Conservation (phyloP, 768 basidiomycete species). For the Postia placenta region DNA sequence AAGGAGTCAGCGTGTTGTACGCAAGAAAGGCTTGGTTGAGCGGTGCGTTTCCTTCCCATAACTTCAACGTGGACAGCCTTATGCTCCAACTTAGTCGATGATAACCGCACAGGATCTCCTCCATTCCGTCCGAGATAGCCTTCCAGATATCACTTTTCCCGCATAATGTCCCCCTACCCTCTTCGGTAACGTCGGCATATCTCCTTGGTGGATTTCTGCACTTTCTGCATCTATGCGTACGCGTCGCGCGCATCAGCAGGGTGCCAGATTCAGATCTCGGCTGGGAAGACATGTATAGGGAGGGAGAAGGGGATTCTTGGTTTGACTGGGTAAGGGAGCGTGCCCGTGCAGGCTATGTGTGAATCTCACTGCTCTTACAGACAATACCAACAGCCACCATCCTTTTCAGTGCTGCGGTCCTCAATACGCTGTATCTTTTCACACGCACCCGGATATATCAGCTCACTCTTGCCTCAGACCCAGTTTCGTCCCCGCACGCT, state of each 20-base stretch:
- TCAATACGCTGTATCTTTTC: constrained; percentile 64
- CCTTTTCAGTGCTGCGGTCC: constrained; percentile 45
- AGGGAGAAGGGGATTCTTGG: constrained; percentile 59
- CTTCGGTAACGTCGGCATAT: constrained; percentile 58
- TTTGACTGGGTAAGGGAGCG: constrained; percentile 64
- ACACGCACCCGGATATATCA: constrained; percentile 65
- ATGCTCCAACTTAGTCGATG: background rate
- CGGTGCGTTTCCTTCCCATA: constrained; percentile 33
- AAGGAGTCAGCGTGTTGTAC: constrained; percentile 38
- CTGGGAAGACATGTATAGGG: constrained; percentile 76
- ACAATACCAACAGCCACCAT: constrained; percentile 58
- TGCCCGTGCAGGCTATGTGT: constrained; percentile 2
- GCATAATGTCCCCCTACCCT: constrained; percentile 70
- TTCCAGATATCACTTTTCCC: constrained; percentile 82
- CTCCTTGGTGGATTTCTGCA: constrained; percentile 63
- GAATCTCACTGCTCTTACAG: constrained; percentile 28
- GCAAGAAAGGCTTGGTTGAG: constrained; percentile 60
- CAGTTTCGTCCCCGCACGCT: constrained; percentile 64
- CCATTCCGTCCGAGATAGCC: constrained; percentile 63
- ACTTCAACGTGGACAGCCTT: background rate
- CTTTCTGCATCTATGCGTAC: constrained; percentile 58
- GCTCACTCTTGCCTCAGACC: constrained; percentile 56
- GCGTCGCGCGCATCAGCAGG: constrained; percentile 49
- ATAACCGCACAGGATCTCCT: constrained; percentile 40
- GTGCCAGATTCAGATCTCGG: constrained; percentile 63